Percentiles rank a stretch among this genome's conserved stretches.
These are phyloP conservation scores for Phaeotremella skinneri DNA, from an alignment of 768 basidiomycete genomes.

Conservation along the genomic window DNA sequence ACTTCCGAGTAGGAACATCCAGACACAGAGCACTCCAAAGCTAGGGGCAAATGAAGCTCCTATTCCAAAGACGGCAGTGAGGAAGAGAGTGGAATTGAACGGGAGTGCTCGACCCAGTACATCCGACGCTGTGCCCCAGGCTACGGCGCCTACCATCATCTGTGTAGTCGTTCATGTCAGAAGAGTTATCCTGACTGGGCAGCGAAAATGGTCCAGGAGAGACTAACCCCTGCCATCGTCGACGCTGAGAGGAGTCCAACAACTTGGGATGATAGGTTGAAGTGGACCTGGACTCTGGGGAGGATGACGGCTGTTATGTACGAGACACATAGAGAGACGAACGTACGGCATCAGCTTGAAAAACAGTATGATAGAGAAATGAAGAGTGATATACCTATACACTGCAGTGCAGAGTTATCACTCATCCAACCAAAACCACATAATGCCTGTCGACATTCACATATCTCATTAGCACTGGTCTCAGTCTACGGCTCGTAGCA, in stretches of 20 bases:
- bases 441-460: slow-evolving; percentile 30
- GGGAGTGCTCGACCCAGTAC: slow-evolving; percentile 81
- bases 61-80: slow-evolving; percentile 85
- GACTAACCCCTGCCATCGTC: slow-evolving; percentile 53
- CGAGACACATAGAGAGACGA: background rate
- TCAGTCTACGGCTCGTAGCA: background rate
- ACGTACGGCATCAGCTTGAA: slow-evolving; percentile 45
- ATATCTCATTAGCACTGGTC: background rate
- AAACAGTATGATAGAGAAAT: background rate
- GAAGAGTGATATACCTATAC: slow-evolving; percentile 27
- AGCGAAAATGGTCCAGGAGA: background rate
- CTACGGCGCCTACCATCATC: slow-evolving; percentile 95
- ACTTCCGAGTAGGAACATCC: slow-evolving; percentile 83
- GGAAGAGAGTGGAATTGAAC: slow-evolving; percentile 87
- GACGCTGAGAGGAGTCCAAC: slow-evolving; percentile 81
- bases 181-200: background rate
- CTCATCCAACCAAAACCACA: slow-evolving; percentile 52
- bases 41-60: slow-evolving; percentile 70
- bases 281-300: slow-evolving; percentile 94
- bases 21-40: slow-evolving; percentile 67
- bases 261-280: slow-evolving; percentile 66
- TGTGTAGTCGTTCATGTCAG: slow-evolving; percentile 67
- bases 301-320: slow-evolving; percentile 68
- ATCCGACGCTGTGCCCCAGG: slow-evolving; percentile 87
- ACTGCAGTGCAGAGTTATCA: slow-evolving; percentile 49